These are phyloP conservation scores for Podospora appendiculata DNA, from an alignment of 495 filamentous ascomycete species.

Conservation along the genomic window DNA sequence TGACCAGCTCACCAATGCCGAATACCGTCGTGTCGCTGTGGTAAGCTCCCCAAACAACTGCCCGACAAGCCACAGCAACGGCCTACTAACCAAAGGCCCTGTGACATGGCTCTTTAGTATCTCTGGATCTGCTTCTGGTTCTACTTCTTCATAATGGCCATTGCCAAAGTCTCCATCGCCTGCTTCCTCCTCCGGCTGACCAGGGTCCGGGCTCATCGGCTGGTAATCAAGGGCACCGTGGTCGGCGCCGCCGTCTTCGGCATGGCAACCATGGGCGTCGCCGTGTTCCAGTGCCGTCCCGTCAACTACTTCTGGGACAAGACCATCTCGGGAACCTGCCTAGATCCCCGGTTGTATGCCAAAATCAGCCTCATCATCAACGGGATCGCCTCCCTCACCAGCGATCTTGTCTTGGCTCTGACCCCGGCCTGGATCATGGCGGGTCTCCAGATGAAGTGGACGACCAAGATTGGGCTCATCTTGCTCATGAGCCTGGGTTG, in stretches of 20 bases:
- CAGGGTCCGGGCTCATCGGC: neutral
- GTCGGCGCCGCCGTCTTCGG: neutral
- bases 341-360: neutral
- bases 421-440: neutral
- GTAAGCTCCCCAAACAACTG: no score
- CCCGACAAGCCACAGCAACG: no score
- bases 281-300: neutral
- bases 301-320: neutral
- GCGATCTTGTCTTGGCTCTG: neutral
- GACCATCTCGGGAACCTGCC: neutral
- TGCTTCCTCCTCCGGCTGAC: no score
- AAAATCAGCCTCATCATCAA: neutral
- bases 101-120: no score
- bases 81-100: no score
- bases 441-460: neutral
- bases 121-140: no score
- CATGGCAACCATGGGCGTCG: neutral
- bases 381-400: neutral
- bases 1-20: no score
- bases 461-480: neutral
- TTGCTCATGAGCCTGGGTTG: neutral
- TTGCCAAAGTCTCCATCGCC: no score
- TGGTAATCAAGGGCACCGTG: neutral
- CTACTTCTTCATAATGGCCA: no score
- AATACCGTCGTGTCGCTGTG: no score